Percentiles rank a stretch among this genome's conserved stretches.
Conservation (phyloP, 2,329 filamentous ascomycete species). For the Sarocladiaceae sp. region DNA sequence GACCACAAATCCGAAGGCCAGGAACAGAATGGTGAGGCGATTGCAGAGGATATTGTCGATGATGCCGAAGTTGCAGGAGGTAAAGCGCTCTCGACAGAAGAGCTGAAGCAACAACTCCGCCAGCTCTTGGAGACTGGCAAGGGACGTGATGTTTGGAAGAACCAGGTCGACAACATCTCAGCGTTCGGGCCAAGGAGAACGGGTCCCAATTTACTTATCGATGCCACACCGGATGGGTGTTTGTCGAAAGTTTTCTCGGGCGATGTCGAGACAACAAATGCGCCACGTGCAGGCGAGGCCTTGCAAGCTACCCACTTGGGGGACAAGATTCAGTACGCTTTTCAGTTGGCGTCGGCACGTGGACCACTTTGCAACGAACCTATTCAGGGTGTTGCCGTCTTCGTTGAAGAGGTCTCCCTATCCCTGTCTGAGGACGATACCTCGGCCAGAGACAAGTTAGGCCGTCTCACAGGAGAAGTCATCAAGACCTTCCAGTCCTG, state of each 20-base stretch:
- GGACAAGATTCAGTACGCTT: slow-evolving; percentile 89
- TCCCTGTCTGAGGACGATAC: slow-evolving; percentile 49
- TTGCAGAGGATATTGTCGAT: slow-evolving; percentile 39
- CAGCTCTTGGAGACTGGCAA: slow-evolving; percentile 66
- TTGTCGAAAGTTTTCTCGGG: slow-evolving; percentile 65
- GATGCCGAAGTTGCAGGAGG: slow-evolving; percentile 57
- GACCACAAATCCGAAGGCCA: slow-evolving; percentile 51
- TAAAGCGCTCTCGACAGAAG: slow-evolving; percentile 62
- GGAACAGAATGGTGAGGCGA: slow-evolving; percentile 28
- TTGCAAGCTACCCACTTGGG: slow-evolving; percentile 66
- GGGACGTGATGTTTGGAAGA: slow-evolving; percentile 68
- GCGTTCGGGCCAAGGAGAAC: slow-evolving; percentile 83
- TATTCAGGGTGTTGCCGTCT: slow-evolving; percentile 86
- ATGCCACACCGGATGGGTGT: slow-evolving; percentile 68
- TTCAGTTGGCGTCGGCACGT: slow-evolving; percentile 85
- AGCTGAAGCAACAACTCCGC: slow-evolving; percentile 73
- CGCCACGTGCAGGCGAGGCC: slow-evolving; percentile 40
- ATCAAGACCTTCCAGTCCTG: slow-evolving; percentile 83
- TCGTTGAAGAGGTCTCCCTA: slow-evolving; percentile 75
- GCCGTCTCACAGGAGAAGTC: slow-evolving; percentile 84
- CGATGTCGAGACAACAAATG: slow-evolving; percentile 24
- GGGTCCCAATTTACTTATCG: slow-evolving; percentile 86
- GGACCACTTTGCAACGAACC: slow-evolving; percentile 91
- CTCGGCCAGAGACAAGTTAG: slow-evolving; percentile 62
- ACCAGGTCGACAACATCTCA: slow-evolving; percentile 74